Evolutionary conservation across 176 grass and related monocot genomes (phyloP).

Genomic region (Rhynchospora pubera): DNA sequence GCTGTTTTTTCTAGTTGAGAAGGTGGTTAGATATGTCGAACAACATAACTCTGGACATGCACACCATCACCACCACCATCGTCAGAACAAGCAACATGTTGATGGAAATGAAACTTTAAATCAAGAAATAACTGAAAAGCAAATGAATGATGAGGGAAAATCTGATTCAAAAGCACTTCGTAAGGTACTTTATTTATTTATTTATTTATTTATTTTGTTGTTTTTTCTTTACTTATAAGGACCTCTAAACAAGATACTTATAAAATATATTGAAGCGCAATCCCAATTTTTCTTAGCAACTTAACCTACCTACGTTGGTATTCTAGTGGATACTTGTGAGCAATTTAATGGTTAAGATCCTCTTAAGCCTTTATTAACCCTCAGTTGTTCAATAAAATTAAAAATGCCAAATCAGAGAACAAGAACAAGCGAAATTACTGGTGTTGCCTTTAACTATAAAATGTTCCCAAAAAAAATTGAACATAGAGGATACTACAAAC

Average conservation of each 20-base stretch:
- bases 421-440: neutral
- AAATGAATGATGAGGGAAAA: slow-evolving; percentile 30
- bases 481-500: slow-evolving; percentile 32
- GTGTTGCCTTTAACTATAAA: neutral
- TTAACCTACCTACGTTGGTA: neutral
- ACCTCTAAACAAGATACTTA: neutral
- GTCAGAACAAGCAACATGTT: slow-evolving; percentile 40
- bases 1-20: slow-evolving; percentile 92
- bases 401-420: neutral
- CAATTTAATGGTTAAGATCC: neutral
- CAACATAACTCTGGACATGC: slow-evolving; percentile 44
- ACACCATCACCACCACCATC: slow-evolving; percentile 77
- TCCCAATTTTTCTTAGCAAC: neutral
- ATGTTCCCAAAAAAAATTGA: neutral
- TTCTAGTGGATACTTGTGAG: neutral
- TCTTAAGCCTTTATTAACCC: neutral
- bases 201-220: too few relatives aligned
- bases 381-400: neutral
- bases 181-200: slow-evolving; percentile 69
- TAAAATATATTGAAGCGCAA: slow-evolving; percentile 2
- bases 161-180: slow-evolving; percentile 41
- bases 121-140: slow-evolving; percentile 13
- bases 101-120: slow-evolving; percentile 31
- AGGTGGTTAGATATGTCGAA: slow-evolving; percentile 95
- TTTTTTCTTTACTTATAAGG: neutral